These are phyloP conservation scores for Colletotrichum sp. DNA, from an alignment of 2,329 filamentous ascomycete genomes.

Conservation along the genomic window DNA sequence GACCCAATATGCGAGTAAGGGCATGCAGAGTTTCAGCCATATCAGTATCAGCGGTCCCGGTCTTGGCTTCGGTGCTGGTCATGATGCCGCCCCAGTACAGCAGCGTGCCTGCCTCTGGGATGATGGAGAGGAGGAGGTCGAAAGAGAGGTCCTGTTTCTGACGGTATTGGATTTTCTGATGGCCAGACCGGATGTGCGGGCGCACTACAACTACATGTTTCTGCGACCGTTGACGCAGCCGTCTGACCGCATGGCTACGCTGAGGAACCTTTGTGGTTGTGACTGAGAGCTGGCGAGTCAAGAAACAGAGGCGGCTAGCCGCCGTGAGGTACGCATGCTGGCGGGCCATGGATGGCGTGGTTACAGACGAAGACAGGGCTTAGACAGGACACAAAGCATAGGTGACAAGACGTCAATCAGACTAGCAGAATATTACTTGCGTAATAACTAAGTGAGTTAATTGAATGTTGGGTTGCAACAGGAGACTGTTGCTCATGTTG, in stretches of 20 bases:
- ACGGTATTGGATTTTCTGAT: not conserved
- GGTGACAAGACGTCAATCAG: not conserved
- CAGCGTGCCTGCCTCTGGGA: not conserved
- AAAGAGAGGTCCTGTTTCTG: not conserved
- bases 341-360: not conserved
- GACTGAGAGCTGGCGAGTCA: not conserved
- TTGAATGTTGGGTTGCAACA: too few relatives aligned
- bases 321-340: not conserved
- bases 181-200: not conserved
- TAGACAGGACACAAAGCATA: not conserved
- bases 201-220: not conserved
- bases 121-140: not conserved
- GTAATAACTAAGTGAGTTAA: too few relatives aligned
- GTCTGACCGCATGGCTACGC: not conserved
- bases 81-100: too few relatives aligned
- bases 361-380: not conserved
- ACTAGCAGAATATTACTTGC: too few relatives aligned
- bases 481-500: accelerated
- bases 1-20: not conserved
- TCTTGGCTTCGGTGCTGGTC: too few relatives aligned
- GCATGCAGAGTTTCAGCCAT: not conserved
- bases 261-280: not conserved
- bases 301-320: not conserved
- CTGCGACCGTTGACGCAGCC: not conserved
- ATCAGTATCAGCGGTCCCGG: too few relatives aligned